A percentile compares a stretch with the other conserved stretches of the same genome.
phyloP scores from a whole-genome alignment of 148 eudicot genomes.

The Arbutus unedo region DNA sequence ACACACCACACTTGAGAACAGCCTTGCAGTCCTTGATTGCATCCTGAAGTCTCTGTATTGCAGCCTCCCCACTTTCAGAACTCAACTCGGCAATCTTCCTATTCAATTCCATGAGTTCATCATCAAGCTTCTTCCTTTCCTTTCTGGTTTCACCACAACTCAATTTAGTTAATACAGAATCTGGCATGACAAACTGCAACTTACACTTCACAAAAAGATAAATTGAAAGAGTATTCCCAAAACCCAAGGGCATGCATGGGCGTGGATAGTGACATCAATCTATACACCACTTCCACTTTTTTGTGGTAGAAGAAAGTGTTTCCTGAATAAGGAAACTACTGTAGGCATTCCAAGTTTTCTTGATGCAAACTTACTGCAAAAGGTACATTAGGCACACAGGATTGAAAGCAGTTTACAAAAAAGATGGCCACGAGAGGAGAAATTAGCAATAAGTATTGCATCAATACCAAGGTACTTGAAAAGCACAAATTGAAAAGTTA shows the following conservation, averaged over 20 bases:
- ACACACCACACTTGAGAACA: conserved; percentile 92
- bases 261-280: neutral
- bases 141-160: conserved; percentile 34
- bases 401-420: neutral
- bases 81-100: conserved; percentile 56
- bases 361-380: neutral
- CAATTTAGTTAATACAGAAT: neutral
- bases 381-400: neutral
- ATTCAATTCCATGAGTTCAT: conserved; percentile 65
- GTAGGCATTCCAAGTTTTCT: neutral
- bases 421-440: neutral
- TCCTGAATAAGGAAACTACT: neutral
- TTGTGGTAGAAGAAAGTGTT: neutral
- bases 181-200: neutral
- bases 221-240: neutral
- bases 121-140: conserved; percentile 74
- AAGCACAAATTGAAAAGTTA: neutral
- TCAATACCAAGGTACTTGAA: neutral
- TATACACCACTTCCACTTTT: neutral
- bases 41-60: conserved; percentile 83
- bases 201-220: neutral
- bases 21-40: conserved; percentile 92
- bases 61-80: conserved; percentile 78
- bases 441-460: neutral
- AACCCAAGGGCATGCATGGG: neutral